These are phyloP conservation scores for Gracilaria vermiculophylla DNA, from an alignment of 23 red algal species.

Conservation along the genomic window DNA sequence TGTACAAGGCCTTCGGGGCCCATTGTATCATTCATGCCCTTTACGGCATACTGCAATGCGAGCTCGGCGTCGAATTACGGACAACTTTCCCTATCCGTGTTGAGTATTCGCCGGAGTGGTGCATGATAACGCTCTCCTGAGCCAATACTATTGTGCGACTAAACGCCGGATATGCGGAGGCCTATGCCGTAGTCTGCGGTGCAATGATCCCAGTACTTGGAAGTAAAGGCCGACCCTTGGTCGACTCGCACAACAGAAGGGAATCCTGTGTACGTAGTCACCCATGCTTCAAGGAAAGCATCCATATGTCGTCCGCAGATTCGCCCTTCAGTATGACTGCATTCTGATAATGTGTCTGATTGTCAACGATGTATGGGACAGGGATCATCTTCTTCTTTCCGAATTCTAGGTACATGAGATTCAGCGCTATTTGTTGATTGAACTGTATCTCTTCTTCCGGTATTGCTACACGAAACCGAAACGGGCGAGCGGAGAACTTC, in stretches of 20 bases:
- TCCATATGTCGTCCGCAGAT: conserved; percentile 13
- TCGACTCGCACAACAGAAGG: not conserved
- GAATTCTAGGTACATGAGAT: conserved; percentile 7
- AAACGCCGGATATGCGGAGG: not conserved
- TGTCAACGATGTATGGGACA: conserved; percentile 6
- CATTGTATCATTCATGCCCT: conserved; percentile 1
- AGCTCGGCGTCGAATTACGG: not conserved
- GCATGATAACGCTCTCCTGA: conserved; percentile 7
- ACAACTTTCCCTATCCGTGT: no score
- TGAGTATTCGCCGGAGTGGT: not conserved
- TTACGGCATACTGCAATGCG: not conserved
- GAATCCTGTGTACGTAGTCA: not conserved
- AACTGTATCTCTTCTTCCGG: not conserved
- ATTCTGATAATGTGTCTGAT: not conserved
- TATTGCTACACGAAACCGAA: not conserved
- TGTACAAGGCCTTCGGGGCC: not conserved
- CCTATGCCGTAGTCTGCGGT: not conserved
- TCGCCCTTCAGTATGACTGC: not conserved
- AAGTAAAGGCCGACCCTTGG: not conserved
- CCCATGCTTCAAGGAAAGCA: conserved; percentile 5
- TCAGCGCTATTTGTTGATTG: conserved; percentile 35
- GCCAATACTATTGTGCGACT: conserved; percentile 36
- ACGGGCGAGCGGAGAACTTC: not conserved
- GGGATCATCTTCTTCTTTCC: no score
- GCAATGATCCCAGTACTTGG: not conserved